Evolutionary conservation across 257 asterid species (phyloP).

Genomic region (Gentiana straminea): DNA sequence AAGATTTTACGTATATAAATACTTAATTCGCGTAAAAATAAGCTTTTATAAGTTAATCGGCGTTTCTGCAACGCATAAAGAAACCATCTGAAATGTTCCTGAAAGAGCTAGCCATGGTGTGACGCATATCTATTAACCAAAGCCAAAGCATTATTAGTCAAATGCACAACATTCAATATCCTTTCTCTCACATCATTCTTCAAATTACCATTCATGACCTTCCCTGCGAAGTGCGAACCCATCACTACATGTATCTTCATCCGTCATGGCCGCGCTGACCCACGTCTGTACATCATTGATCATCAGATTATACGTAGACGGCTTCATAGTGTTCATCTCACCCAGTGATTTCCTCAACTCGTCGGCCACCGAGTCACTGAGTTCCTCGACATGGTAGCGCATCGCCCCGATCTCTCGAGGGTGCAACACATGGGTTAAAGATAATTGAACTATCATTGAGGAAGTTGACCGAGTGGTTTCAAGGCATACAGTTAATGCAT

Average conservation of each 20-base stretch:
- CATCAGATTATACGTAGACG: conserved; percentile 20
- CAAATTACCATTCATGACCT: conserved; percentile 23
- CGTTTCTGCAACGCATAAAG: too few species aligned
- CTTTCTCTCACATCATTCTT: conserved; percentile 30
- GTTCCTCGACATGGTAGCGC: conserved; percentile 59
- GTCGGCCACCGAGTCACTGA: conserved; percentile 37
- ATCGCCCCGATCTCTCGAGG: conserved; percentile 50
- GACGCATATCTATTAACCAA: conserved; percentile 40
- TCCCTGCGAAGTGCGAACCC: conserved; percentile 37
- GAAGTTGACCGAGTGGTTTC: conserved; percentile 35
- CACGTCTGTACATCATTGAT: conserved; percentile 56
- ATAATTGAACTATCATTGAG: conserved; percentile 26
- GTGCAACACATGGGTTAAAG: conserved; percentile 27
- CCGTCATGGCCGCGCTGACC: conserved; percentile 85
- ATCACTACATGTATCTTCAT: conserved; percentile 60
- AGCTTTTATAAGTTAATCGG: too few species aligned
- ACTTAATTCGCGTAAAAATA: too few species aligned
- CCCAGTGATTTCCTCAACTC: conserved; percentile 26
- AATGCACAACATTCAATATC: conserved; percentile 43
- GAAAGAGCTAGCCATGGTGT: conserved; percentile 17
- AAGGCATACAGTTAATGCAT: conserved; percentile 44
- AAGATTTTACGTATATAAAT: too few species aligned
- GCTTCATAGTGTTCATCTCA: conserved; percentile 36
- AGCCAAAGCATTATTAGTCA: conserved; percentile 69
- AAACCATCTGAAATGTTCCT: too few species aligned